Evolutionary conservation across 164 flowering plant species (phyloP), one percentile per base, ranked within the genome.

Genomic region (Vitis labrusca): DNA sequence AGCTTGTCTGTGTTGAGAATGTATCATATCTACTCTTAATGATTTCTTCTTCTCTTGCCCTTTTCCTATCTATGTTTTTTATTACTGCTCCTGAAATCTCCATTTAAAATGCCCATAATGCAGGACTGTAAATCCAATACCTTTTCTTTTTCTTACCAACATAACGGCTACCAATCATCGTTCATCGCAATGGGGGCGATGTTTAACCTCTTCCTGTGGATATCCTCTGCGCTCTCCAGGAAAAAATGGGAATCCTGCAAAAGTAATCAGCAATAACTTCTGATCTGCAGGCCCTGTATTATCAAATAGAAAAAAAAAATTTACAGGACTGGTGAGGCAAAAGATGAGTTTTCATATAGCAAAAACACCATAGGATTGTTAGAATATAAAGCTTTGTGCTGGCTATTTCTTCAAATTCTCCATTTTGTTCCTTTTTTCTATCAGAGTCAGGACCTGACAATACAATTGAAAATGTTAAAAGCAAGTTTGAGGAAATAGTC

Each of bases 21-120:
- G 63, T 71, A 78, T 76, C 71, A 64, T 64, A 78, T 73, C 72
- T 61, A 69, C 66, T 67, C 60, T 54, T 15, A 66, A 59, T 67
- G 66, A 66, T 65, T 55, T 68, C 66, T 65, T 61, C 50, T 32
- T 49, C 60, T 15, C 54, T 8, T 52, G 1, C 10, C 12, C 15
- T 16, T 61, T 53, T 53, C 37, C 13, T 30, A 2, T 5, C 63
- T 47, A 49, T 70, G 17, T 48, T 61, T 19, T 11, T 48, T 16
- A 47, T n/a, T 49, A 3, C 16, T 27, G 37, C 66, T 3, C 29
- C 65, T 62, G 29, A 59, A 59, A 10, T 27, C 10, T 19, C 61
- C 11, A 62, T 32, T 19, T 30, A 14, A 61, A 8, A 32, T 32
- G 64, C 9, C n/a, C 23, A 27, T 61, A 61, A 13, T 13, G 14